A percentile compares a stretch with the other conserved stretches of the same genome.
phyloP scores from a whole-genome alignment of 495 filamentous ascomycete species.

The Hypoxylon intermedium region DNA sequence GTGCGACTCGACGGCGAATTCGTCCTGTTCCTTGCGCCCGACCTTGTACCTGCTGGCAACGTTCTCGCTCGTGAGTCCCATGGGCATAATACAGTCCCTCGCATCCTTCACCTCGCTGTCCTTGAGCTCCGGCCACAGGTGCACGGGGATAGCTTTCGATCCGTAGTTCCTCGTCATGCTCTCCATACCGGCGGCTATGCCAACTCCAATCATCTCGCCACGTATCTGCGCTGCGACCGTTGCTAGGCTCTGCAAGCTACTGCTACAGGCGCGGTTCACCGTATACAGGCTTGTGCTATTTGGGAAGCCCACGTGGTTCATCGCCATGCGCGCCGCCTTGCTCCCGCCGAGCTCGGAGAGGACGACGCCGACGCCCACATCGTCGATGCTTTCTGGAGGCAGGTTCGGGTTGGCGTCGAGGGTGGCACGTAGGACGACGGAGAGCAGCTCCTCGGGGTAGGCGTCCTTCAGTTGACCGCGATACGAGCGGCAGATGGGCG shows the following conservation, averaged over 20 bases:
- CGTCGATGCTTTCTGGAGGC: slow-evolving; percentile 73
- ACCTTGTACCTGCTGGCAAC: slow-evolving; percentile 81
- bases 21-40: slow-evolving; percentile 78
- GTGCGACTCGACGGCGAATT: slow-evolving; percentile 75
- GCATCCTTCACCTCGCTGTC: slow-evolving; percentile 71
- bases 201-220: slow-evolving; percentile 73
- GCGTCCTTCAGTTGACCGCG: slow-evolving; percentile 86
- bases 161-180: slow-evolving; percentile 93
- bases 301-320: slow-evolving; percentile 82
- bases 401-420: slow-evolving; percentile 77
- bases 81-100: slow-evolving; percentile 87
- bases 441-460: slow-evolving; percentile 88
- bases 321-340: slow-evolving; percentile 90
- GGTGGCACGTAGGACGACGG: slow-evolving; percentile 81
- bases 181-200: slow-evolving; percentile 90
- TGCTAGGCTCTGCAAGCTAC: slow-evolving; percentile 76
- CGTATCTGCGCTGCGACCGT: slow-evolving; percentile 73
- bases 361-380: slow-evolving; percentile 85
- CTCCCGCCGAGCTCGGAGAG: slow-evolving; percentile 88
- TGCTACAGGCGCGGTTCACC: slow-evolving; percentile 85
- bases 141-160: slow-evolving; percentile 77
- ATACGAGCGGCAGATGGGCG: slow-evolving; percentile 80
- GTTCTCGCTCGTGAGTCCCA: slow-evolving; percentile 93
- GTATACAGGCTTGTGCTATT: slow-evolving; percentile 76
- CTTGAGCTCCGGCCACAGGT: slow-evolving; percentile 77